phyloP scores from a whole-genome alignment of 2,329 filamentous ascomycete species.

The Ceratocystis destructans region DNA sequence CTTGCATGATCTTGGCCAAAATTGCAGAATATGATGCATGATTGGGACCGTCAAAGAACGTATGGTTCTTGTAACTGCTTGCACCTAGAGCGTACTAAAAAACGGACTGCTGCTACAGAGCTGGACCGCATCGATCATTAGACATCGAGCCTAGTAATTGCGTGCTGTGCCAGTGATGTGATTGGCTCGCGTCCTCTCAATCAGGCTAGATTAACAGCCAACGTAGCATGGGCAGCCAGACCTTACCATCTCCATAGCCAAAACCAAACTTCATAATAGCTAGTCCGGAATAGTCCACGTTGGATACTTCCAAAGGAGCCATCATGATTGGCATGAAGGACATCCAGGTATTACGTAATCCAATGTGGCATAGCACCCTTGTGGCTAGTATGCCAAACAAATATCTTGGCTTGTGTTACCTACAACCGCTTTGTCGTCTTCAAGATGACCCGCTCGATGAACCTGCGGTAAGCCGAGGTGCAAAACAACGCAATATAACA shows the following conservation, averaged over 20 bases:
- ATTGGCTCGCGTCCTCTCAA: conserved; percentile 24
- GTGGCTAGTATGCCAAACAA: not conserved
- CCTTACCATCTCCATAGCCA: too few relatives aligned
- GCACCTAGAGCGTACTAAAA: not conserved
- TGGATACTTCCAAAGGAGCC: not conserved
- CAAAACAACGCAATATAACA: too few relatives aligned
- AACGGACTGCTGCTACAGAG: not conserved
- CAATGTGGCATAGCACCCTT: too few relatives aligned
- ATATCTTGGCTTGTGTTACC: not conserved
- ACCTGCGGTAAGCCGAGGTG: too few relatives aligned
- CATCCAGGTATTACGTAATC: too few relatives aligned
- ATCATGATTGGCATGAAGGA: too few relatives aligned
- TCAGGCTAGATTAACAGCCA: conserved; percentile 22
- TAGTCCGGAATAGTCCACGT: too few relatives aligned
- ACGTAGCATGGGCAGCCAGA: not conserved
- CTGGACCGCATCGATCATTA: not conserved
- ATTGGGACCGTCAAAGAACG: not conserved
- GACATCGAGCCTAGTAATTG: conserved; percentile 22
- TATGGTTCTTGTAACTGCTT: not conserved
- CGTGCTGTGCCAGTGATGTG: conserved; percentile 24
- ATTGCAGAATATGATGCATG: not conserved
- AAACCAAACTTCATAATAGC: too few relatives aligned
- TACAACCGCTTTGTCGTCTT: not conserved
- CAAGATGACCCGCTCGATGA: not conserved
- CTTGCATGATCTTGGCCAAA: conserved; percentile 19